phyloP scores from a whole-genome alignment of 805 yeast species.

The Cyberlindnera galapagoensis region DNA sequence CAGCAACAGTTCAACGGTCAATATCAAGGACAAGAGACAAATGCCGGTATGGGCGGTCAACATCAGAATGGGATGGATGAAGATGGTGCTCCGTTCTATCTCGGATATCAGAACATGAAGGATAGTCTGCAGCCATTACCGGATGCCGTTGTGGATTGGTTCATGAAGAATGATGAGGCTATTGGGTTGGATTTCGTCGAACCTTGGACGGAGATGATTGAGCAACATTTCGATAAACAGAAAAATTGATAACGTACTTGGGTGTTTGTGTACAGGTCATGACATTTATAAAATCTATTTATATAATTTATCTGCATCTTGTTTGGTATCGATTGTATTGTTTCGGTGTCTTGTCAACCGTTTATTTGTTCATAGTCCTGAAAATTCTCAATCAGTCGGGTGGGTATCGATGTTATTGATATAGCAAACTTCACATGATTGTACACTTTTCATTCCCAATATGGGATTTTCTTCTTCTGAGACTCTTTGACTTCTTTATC shows the following conservation, averaged over 20 bases:
- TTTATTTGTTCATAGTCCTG: too few species aligned
- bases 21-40: not conserved
- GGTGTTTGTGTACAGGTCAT: not conserved
- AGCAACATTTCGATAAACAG: constrained; percentile 42
- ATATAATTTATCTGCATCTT: not conserved
- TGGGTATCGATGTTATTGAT: too few species aligned
- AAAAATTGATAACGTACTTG: constrained; percentile 3
- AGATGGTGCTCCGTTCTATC: constrained; percentile 3
- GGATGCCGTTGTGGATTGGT: constrained; percentile 43
- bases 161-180: constrained; percentile 36
- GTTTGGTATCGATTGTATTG: too few species aligned
- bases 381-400: too few species aligned
- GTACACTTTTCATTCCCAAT: constrained; percentile 12
- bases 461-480: constrained; percentile 4
- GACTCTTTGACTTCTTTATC: constrained; percentile 7
- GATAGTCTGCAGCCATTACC: constrained; percentile 17
- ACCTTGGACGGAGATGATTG: constrained; percentile 77
- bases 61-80: constrained; percentile 3
- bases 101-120: constrained; percentile 22
- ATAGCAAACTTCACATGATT: constrained; percentile 12
- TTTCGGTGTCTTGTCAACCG: too few species aligned
- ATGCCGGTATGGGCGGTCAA: too few species aligned
- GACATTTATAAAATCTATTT: not conserved
- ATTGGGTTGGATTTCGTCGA: constrained; percentile 59
- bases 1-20: not conserved